phyloP scores from a whole-genome alignment of 495 filamentous ascomycete genomes.

The Halenospora varia region DNA sequence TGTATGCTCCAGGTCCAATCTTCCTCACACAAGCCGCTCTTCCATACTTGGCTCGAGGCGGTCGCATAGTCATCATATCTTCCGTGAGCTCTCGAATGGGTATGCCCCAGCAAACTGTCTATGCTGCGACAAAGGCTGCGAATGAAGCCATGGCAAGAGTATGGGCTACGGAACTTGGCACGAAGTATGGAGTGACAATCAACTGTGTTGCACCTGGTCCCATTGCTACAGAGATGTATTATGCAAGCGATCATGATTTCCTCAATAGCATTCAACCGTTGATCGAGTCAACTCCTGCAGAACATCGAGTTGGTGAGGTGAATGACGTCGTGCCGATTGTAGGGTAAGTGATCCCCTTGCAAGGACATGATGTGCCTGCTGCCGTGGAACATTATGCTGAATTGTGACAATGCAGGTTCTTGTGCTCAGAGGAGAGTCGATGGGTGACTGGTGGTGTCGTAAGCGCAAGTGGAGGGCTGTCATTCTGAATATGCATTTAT shows the following conservation, averaged over 20 bases:
- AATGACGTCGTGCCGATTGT: conserved; percentile 16
- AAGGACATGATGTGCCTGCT: too few relatives aligned
- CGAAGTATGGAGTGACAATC: conserved; percentile 32
- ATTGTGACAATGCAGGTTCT: conserved; percentile 7
- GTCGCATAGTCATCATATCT: conserved; percentile 5
- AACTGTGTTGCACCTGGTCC: conserved; percentile 36
- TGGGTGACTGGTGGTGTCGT: conserved; percentile 16
- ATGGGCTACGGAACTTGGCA: conserved; percentile 33
- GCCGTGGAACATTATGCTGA: too few relatives aligned
- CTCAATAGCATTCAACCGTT: conserved; percentile 16
- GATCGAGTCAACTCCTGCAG: conserved; percentile 39
- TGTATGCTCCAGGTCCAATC: conserved; percentile 21
- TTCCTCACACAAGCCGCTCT: conserved; percentile 25
- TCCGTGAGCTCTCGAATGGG: conserved; percentile 9
- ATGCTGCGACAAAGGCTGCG: conserved; percentile 21
- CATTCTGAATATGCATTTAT: too few relatives aligned
- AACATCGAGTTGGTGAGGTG: conserved; percentile 27
- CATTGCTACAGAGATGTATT: conserved; percentile 34
- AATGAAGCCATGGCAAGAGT: conserved; percentile 29
- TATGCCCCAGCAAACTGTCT: conserved; percentile 5
- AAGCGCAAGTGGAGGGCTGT: conserved; percentile 11
- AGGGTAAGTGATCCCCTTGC: conserved; percentile 35
- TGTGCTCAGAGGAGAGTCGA: conserved; percentile 16
- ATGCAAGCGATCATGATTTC: conserved; percentile 45
- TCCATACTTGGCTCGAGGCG: conserved; percentile 20